Percentiles rank a stretch among this genome's conserved stretches.
Conservation (phyloP, 2,329 filamentous ascomycete species). For the Ophiostoma montium region DNA sequence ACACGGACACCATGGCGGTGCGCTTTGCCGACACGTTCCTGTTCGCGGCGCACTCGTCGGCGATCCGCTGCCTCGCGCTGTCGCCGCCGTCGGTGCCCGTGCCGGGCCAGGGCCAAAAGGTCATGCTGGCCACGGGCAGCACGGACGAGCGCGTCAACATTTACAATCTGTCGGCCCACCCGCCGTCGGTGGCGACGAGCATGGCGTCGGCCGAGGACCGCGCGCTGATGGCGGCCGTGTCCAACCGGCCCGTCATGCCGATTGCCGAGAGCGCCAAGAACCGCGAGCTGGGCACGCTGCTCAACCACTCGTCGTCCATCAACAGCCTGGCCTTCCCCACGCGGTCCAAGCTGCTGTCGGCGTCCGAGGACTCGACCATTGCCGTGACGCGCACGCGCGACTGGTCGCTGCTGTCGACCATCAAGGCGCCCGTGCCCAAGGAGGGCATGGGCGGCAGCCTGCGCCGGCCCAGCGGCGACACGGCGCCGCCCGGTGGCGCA, state of each 20-base stretch:
- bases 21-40: conserved; percentile 82
- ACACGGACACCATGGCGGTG: not conserved
- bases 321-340: conserved; percentile 72
- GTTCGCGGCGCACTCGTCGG: conserved; percentile 83
- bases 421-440: conserved; percentile 81
- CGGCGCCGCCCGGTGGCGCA: conserved; percentile 63
- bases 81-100: conserved; percentile 56
- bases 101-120: conserved; percentile 56
- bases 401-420: conserved; percentile 73
- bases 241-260: conserved; percentile 40
- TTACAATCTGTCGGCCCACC: conserved; percentile 69
- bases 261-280: conserved; percentile 78
- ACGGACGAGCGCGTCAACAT: conserved; percentile 93
- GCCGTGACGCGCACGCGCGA: conserved; percentile 77
- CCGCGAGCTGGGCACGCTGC: conserved; percentile 69
- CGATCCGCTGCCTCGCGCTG: conserved; percentile 77
- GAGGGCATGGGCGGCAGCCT: conserved; percentile 25
- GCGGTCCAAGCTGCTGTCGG: conserved; percentile 73
- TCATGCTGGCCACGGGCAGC: conserved; percentile 79
- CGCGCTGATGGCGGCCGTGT: conserved; percentile 50
- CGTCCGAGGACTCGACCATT: conserved; percentile 82
- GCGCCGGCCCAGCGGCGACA: conserved; percentile 69
- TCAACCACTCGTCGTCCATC: conserved; percentile 75
- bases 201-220: conserved; percentile 21
- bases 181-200: conserved; percentile 34